Evolutionary conservation across 1,284 basidiomycete genomes (phyloP).

Genomic region (Athelia sp.): DNA sequence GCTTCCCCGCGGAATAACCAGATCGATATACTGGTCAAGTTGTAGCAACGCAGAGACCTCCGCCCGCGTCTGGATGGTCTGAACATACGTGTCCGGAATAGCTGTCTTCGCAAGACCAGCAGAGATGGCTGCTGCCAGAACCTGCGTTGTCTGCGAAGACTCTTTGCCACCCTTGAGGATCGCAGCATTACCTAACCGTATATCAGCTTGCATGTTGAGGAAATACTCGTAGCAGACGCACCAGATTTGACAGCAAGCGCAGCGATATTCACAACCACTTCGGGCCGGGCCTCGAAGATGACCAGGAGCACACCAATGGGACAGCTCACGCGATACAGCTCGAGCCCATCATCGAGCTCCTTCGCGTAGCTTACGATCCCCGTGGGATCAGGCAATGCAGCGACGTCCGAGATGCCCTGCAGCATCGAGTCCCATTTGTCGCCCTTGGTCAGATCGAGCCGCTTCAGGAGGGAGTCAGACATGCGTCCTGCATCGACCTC

Average conservation of each 20-base stretch:
- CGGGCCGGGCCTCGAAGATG: slow-evolving; percentile 97
- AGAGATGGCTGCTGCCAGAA: slow-evolving; percentile 79
- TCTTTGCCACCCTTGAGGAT: slow-evolving; percentile 98
- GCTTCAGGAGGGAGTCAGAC: slow-evolving; percentile 75
- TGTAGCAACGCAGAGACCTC: slow-evolving; percentile 86
- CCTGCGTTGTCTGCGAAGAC: slow-evolving; percentile 71
- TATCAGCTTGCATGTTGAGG: slow-evolving; percentile 1
- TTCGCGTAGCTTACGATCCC: slow-evolving; percentile 87
- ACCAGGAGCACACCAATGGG: slow-evolving; percentile 96
- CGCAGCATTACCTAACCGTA: slow-evolving; percentile 76
- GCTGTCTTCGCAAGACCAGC: slow-evolving; percentile 69
- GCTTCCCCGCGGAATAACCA: slow-evolving; percentile 95
- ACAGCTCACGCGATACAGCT: slow-evolving; percentile 92
- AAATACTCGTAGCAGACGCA: slow-evolving; percentile 25
- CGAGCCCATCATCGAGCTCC: slow-evolving; percentile 80
- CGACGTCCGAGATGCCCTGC: slow-evolving; percentile 86
- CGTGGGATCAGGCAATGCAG: slow-evolving; percentile 80
- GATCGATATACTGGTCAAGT: slow-evolving; percentile 90
- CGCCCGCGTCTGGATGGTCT: slow-evolving; percentile 88
- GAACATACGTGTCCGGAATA: slow-evolving; percentile 81
- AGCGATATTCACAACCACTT: slow-evolving; percentile 98
- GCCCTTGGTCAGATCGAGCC: slow-evolving; percentile 79
- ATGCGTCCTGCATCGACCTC: slow-evolving; percentile 84
- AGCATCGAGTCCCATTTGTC: slow-evolving; percentile 97
- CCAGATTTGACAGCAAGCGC: slow-evolving; percentile 96